These are phyloP conservation scores for Ilex paraguariensis DNA, from an alignment of 305 asterid species.

Conservation along the genomic window DNA sequence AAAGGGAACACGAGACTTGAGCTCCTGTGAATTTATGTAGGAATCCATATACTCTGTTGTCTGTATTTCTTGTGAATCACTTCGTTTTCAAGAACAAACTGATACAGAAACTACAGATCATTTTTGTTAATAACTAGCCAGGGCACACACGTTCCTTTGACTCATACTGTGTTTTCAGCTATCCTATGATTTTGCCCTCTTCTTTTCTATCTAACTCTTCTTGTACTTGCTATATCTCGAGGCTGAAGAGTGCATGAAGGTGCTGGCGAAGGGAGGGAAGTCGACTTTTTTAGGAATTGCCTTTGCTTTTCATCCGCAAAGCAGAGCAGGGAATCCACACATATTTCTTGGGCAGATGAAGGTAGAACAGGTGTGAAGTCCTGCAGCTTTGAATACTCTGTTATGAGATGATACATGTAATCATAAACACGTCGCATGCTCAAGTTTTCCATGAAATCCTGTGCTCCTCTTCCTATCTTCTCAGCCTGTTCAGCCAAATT, in stretches of 20 bases:
- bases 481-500: constrained; percentile 36
- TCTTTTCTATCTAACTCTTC: background rate
- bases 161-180: too few species aligned
- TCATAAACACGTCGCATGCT: constrained; percentile 57
- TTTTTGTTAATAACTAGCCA: too few species aligned
- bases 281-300: constrained; percentile 35
- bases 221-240: background rate
- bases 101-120: too few species aligned
- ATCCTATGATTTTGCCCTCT: background rate
- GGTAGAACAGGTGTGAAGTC: constrained; percentile 49
- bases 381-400: constrained; percentile 51
- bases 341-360: constrained; percentile 35
- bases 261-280: constrained; percentile 28
- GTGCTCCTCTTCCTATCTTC: constrained; percentile 57
- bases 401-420: constrained; percentile 61
- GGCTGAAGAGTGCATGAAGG: constrained; percentile 45
- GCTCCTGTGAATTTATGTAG: too few species aligned
- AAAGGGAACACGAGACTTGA: too few species aligned
- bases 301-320: constrained; percentile 52
- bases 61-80: too few species aligned
- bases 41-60: too few species aligned
- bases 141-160: too few species aligned
- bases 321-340: constrained; percentile 51
- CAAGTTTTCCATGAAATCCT: constrained; percentile 49
- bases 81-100: too few species aligned